Evolutionary conservation across 306 rosid genomes (phyloP).

Genomic region (Bauhinia variegata): DNA sequence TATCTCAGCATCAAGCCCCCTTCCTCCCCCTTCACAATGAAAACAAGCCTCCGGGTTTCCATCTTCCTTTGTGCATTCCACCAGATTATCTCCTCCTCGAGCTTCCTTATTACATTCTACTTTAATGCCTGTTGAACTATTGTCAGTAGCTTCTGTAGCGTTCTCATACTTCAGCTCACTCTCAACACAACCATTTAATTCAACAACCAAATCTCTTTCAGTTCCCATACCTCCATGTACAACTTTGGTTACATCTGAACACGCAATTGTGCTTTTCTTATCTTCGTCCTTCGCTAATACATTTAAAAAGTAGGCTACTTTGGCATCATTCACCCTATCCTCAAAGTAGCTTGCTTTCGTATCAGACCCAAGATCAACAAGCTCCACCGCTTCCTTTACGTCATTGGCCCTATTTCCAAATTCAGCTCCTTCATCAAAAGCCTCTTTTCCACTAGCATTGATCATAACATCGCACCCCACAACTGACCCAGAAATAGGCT

Average conservation of each 20-base stretch:
- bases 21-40: slow-evolving; percentile 5
- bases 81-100: slow-evolving; percentile 19
- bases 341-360: slow-evolving; percentile 13
- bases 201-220: slow-evolving; percentile 20
- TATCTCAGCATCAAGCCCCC: slow-evolving; percentile 13
- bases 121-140: neutral
- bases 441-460: slow-evolving; percentile 31
- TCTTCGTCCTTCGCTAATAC: neutral
- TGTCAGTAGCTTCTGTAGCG: slow-evolving; percentile 21
- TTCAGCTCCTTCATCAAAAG: slow-evolving; percentile 25
- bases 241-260: slow-evolving; percentile 9
- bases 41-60: slow-evolving; percentile 21
- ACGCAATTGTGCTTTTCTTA: neutral
- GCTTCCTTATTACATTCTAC: slow-evolving; percentile 19
- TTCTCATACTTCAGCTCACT: slow-evolving; percentile 12
- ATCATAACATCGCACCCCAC: slow-evolving; percentile 17
- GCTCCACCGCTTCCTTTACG: slow-evolving; percentile 31
- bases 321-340: slow-evolving; percentile 1
- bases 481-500: neutral
- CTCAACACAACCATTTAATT: slow-evolving; percentile 27
- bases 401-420: slow-evolving; percentile 15
- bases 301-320: slow-evolving; percentile 2
- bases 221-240: neutral
- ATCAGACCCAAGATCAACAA: slow-evolving; percentile 34
- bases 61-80: slow-evolving; percentile 11